A percentile compares a stretch with the other conserved stretches of the same genome.
Evolutionary conservation across 2,329 filamentous ascomycete genomes (phyloP).

Genomic region (Herpotrichia juniperi): DNA sequence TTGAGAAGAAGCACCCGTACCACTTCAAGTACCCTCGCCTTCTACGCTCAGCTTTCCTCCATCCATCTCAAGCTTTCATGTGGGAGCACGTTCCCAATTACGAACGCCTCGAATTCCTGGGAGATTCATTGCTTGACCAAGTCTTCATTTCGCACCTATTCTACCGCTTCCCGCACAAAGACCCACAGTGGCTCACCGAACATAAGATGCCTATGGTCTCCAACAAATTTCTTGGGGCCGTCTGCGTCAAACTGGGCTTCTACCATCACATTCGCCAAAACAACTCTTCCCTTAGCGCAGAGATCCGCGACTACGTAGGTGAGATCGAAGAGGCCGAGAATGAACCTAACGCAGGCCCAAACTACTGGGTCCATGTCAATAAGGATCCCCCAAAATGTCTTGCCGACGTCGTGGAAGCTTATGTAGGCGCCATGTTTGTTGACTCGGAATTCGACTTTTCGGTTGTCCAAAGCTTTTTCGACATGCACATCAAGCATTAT

Average conservation of each 20-base stretch:
- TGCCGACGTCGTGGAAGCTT: slow-evolving; percentile 87
- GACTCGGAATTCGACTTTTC: slow-evolving; percentile 81
- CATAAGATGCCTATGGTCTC: slow-evolving; percentile 99
- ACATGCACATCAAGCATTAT: slow-evolving; percentile 73
- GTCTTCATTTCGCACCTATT: slow-evolving; percentile 84
- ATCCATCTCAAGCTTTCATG: slow-evolving; percentile 77
- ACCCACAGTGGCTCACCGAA: slow-evolving; percentile 96
- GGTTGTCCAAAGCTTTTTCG: slow-evolving; percentile 78
- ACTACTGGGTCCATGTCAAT: slow-evolving; percentile 70
- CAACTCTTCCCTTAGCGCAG: slow-evolving; percentile 56
- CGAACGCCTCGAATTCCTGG: slow-evolving; percentile 89
- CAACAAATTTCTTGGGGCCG: slow-evolving; percentile 87
- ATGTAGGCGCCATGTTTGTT: slow-evolving; percentile 88
- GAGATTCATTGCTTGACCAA: slow-evolving; percentile 88
- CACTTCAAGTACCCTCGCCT: slow-evolving; percentile 77
- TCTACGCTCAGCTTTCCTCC: slow-evolving; percentile 83
- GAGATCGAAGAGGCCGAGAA: slow-evolving; percentile 63
- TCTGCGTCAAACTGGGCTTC: slow-evolving; percentile 79
- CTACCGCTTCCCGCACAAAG: slow-evolving; percentile 73
- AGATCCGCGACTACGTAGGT: slow-evolving; percentile 61
- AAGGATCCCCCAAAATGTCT: slow-evolving; percentile 75
- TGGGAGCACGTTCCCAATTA: slow-evolving; percentile 86
- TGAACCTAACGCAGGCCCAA: slow-evolving; percentile 57
- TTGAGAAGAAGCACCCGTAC: slow-evolving; percentile 67
- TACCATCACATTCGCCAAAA: slow-evolving; percentile 71